A percentile compares a stretch with the other conserved stretches of the same genome.
Evolutionary conservation across 305 asterid species (phyloP).

Genomic region (Rubia peregrina): DNA sequence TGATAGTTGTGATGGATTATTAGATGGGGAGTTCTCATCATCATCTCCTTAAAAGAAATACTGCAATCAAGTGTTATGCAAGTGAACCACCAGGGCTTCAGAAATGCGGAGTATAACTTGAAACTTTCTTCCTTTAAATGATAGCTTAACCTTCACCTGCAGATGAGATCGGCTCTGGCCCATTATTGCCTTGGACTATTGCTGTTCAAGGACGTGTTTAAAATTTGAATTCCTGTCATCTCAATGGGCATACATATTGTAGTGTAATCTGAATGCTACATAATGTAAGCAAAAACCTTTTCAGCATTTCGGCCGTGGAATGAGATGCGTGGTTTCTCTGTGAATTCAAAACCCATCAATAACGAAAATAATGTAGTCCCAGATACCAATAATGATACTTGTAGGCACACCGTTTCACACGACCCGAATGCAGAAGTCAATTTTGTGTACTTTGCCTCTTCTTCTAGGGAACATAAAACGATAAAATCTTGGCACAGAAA

Average conservation of each 20-base stretch:
- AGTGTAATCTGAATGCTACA: too few relatives aligned
- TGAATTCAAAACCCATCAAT: background rate
- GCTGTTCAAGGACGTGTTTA: background rate
- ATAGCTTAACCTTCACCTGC: too few relatives aligned
- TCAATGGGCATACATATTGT: too few relatives aligned
- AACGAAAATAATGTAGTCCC: background rate
- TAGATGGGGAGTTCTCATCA: background rate
- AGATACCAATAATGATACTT: background rate
- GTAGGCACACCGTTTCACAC: background rate
- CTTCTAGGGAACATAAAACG: background rate
- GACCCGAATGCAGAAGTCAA: background rate
- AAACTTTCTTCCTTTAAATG: background rate
- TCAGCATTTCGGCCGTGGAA: background rate
- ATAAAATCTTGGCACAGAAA: background rate
- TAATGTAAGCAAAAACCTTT: too few relatives aligned
- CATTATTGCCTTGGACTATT: background rate
- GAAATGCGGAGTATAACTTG: background rate
- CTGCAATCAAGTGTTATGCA: background rate
- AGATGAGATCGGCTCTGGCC: background rate
- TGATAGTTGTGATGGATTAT: background rate
- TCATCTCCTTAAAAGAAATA: background rate
- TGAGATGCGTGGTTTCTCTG: background rate
- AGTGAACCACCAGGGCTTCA: background rate
- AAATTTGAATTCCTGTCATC: background rate
- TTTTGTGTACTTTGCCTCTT: background rate